Conservation (phyloP, 805 yeast genomes). For the Hanseniaspora hatyaiensis region DNA sequence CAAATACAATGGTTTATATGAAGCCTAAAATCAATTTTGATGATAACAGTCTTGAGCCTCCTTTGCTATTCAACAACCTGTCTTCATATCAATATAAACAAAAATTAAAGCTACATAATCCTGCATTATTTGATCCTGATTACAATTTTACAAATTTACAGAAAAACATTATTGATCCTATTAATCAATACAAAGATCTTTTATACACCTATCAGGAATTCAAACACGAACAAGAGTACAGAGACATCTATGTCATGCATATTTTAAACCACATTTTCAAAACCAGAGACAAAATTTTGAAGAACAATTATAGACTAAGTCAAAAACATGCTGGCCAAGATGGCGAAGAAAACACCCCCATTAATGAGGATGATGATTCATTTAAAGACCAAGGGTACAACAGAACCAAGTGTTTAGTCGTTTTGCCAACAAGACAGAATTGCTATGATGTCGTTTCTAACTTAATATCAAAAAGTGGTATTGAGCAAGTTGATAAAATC, state of each 20-base stretch:
- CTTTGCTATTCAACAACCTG: conserved; percentile 22
- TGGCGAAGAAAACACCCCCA: no score
- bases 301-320: conserved; percentile 49
- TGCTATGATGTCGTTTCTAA: conserved; percentile 59
- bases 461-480: conserved; percentile 50
- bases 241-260: conserved; percentile 58
- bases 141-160: conserved; percentile 36
- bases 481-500: conserved; percentile 69
- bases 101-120: conserved; percentile 29
- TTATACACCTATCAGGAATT: conserved; percentile 44
- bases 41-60: conserved; percentile 21
- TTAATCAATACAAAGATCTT: conserved; percentile 64
- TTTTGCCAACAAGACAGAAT: conserved; percentile 73
- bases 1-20: conserved; percentile 20
- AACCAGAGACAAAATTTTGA: conserved; percentile 74
- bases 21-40: conserved; percentile 22
- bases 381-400: conserved; percentile 90
- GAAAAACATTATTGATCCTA: conserved; percentile 43
- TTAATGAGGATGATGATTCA: conserved; percentile 52
- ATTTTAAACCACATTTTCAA: conserved; percentile 71
- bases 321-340: conserved; percentile 38
- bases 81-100: conserved; percentile 38
- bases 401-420: conserved; percentile 72
- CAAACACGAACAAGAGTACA: conserved; percentile 39
- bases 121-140: conserved; percentile 21